These are phyloP conservation scores for Chiua sp. DNA, from an alignment of 1,284 basidiomycete genomes.

Conservation along the genomic window DNA sequence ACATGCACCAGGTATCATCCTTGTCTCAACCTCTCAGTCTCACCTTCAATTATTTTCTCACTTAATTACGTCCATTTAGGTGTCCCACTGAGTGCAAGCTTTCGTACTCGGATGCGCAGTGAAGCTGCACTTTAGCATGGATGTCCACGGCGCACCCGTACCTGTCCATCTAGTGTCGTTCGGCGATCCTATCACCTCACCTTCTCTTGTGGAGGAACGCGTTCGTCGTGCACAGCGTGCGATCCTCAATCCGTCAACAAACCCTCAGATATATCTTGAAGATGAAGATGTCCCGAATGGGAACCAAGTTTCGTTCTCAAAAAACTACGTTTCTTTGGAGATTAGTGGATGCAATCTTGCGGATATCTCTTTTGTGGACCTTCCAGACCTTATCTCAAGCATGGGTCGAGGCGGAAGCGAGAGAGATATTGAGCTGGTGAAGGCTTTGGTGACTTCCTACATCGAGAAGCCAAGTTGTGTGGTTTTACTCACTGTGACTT, in stretches of 20 bases:
- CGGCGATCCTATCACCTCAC: slow-evolving; percentile 56
- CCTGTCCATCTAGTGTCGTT: slow-evolving; percentile 52
- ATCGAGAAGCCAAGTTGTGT: slow-evolving; percentile 69
- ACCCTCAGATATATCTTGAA: slow-evolving; percentile 44
- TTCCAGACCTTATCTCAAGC: slow-evolving; percentile 67
- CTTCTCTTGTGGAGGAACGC: slow-evolving; percentile 62
- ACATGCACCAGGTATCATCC: slow-evolving; percentile 66
- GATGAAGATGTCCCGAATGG: slow-evolving; percentile 39
- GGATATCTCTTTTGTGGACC: slow-evolving; percentile 67
- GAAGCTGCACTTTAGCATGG: slow-evolving; percentile 56
- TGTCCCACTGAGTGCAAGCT: slow-evolving; percentile 76
- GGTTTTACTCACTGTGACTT: slow-evolving; percentile 72
- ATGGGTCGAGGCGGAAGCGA: slow-evolving; percentile 54
- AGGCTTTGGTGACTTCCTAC: slow-evolving; percentile 60
- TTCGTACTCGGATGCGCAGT: slow-evolving; percentile 48
- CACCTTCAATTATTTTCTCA: not conserved
- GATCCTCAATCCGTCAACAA: slow-evolving; percentile 63
- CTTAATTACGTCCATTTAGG: slow-evolving; percentile 39
- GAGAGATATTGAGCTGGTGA: slow-evolving; percentile 63
- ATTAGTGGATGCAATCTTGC: slow-evolving; percentile 71
- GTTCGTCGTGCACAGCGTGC: slow-evolving; percentile 75
- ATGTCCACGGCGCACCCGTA: slow-evolving; percentile 48
- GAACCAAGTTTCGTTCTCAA: slow-evolving; percentile 61
- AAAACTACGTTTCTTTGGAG: slow-evolving; percentile 66
- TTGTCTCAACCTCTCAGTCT: not conserved